Evolutionary conservation across 2,329 filamentous ascomycete genomes (phyloP), one percentile per base, ranked within the genome.

Genomic region (Arthrinium puccinioides): DNA sequence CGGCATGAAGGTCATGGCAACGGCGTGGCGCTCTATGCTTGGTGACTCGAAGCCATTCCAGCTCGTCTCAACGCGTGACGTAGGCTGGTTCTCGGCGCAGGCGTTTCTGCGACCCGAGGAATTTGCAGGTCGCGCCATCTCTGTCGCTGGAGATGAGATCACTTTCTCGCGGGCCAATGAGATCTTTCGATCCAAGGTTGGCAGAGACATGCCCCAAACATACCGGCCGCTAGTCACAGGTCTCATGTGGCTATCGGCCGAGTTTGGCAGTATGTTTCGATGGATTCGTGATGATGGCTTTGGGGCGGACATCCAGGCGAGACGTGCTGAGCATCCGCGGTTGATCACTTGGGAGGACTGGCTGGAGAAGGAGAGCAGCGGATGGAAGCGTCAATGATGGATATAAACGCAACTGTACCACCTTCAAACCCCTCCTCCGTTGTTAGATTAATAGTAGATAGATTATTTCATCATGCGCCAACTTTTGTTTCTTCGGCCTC

Each of bases 31-130:
- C 32, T 40, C 56, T 23, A 45, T 44, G 19, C 37, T 64, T 13
- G 44, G 47, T 33, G 43, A 50, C 9, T n/a, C n/a, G n/a, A 59
- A 57, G 10, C 55, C 52, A 21, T 37, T 63, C 20, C 62, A 65
- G 44, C 41, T 63, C 8, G 42, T 66, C 18, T 49, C 57, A 2
- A 50, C 48, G 3, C 46, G 51, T 10, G 64, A 68, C 46, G 62
- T 67, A 36, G 63, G 63, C 13, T 4, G 18, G 47, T 54, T 62
- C 31, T 59, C 51, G 2, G 60, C 57, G 1, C 39, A 53, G 42
- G 58, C 60, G 1, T 54, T 63, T 21, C 6, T 48, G 4, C 35
- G 54, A 14, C 54, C 57, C 0, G 48, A 50, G 5, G 15, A 37
- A 8, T 63, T 50, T 40, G 48, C 39, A n/a, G 50, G 47, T 1